A percentile compares a stretch with the other conserved stretches of the same genome.
These are phyloP conservation scores for Gracilariopsis chorda DNA, from an alignment of 23 red algal genomes.

Conservation along the genomic window DNA sequence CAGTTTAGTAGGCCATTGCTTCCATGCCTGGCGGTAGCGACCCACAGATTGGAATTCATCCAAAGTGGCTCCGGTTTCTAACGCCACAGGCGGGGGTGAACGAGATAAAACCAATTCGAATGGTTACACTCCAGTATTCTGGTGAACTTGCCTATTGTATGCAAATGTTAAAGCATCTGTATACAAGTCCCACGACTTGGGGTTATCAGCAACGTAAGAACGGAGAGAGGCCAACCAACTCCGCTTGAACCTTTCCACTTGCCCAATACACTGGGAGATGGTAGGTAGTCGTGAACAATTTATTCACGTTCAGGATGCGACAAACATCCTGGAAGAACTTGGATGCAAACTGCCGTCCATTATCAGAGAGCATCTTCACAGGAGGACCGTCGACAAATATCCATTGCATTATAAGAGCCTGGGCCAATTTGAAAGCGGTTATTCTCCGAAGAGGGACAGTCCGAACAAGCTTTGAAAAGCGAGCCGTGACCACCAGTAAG, in stretches of 20 bases:
- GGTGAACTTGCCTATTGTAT: background rate
- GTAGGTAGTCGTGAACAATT: slow-evolving; percentile 12
- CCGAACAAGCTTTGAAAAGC: slow-evolving; percentile 1
- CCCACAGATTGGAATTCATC: too few species aligned
- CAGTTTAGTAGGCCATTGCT: too few species aligned
- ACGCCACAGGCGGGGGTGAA: too few species aligned
- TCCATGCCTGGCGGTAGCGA: too few species aligned
- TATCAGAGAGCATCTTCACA: background rate
- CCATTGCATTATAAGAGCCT: background rate
- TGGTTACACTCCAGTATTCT: background rate
- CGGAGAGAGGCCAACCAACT: background rate
- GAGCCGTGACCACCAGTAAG: background rate
- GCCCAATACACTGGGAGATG: slow-evolving; percentile 17
- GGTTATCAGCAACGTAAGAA: background rate
- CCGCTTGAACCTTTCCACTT: background rate
- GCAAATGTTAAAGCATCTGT: too few species aligned
- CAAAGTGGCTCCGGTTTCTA: too few species aligned
- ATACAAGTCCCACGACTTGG: too few species aligned
- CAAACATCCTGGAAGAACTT: slow-evolving; percentile 23
- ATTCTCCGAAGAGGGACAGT: background rate
- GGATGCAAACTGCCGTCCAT: background rate
- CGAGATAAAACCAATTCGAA: too few species aligned
- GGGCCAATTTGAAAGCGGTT: background rate
- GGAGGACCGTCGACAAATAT: background rate
- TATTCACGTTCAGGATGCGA: background rate